Conservation (phyloP, 202 grass and related monocot genomes). For the Eragrostis tef region DNA sequence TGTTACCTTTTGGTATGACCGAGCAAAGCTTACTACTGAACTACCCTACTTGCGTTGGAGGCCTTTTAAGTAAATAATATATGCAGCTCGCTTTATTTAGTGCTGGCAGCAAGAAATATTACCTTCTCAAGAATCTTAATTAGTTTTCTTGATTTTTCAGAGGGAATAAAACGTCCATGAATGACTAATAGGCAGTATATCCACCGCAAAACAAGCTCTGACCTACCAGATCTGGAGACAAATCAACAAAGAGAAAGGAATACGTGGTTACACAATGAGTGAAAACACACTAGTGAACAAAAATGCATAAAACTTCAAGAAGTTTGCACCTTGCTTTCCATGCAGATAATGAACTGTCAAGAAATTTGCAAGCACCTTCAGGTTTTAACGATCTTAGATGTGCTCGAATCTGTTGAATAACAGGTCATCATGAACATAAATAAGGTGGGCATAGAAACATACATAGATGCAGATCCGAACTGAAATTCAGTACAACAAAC, state of each 20-base stretch:
- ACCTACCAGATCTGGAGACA: slow-evolving; percentile 61
- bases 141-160: slow-evolving; percentile 61
- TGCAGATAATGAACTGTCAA: slow-evolving; percentile 67
- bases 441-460: slow-evolving; percentile 32
- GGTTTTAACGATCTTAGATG: slow-evolving; percentile 72
- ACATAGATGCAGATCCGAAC: not conserved
- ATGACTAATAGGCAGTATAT: slow-evolving; percentile 81
- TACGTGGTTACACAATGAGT: slow-evolving; percentile 2
- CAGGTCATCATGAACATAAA: slow-evolving; percentile 10
- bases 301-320: not conserved
- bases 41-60: not conserved
- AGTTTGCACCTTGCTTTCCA: slow-evolving; percentile 75
- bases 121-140: slow-evolving; percentile 72
- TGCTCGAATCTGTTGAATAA: slow-evolving; percentile 64
- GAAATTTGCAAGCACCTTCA: slow-evolving; percentile 70
- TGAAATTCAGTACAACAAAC: slow-evolving; percentile 56
- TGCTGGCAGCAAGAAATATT: slow-evolving; percentile 34
- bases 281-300: slow-evolving; percentile 15
- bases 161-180: slow-evolving; percentile 69
- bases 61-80: slow-evolving; percentile 25
- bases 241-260: slow-evolving; percentile 27
- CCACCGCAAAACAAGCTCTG: slow-evolving; percentile 72
- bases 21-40: not conserved
- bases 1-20: not conserved
- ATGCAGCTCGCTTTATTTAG: not conserved